Evolutionary conservation across 768 basidiomycete genomes (phyloP), one percentile per base, ranked within the genome.

Genomic region (Naematelia aurantialba): DNA sequence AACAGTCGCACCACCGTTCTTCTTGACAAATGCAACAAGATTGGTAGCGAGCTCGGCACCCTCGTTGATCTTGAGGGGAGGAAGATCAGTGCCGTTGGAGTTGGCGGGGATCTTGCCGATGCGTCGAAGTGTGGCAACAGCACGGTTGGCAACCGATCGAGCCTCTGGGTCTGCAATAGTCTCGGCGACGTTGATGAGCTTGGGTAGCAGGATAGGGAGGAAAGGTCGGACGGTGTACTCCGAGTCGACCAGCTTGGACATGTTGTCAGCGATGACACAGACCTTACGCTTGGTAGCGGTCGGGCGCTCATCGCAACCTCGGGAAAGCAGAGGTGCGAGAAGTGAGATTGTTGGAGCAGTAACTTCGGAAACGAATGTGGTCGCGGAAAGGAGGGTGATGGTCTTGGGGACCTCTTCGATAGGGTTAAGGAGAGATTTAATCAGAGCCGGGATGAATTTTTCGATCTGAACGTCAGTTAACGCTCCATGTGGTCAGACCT

Each of bases 301-400:
- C 61, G 91, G 83, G 81, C 94, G 94, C 83, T 97, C 93, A 63
- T 79, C 83, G 65, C 94, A 83, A 85, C 93, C 93, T 83, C 93
- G 89, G 60, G 90, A 84, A 55, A 97, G 82, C 19, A 97, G 86
- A 74, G 93, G 93, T 60, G 93, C 93, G 91, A 97, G 96, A 68
- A 97, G 86, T 70, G 93, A 96, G 67, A 97, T 87, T 67, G 93
- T 96, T 57, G 92, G 84, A 51, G 92, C 91, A 73, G 96, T 93
- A 80, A 97, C 93, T 83, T 97, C 93, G 53, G 93, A 90, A 89
- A 97, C 93, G 87, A 96, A 97, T 79, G 93, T 97, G 80, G 93
- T 97, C 59, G 93, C 86, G 79, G 93, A 91, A 80, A 96, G 91
- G 81, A 94, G 88, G 63, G 84, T 83, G 73, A 97, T 89, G 74